Evolutionary conservation across 1,139 yeast genomes (phyloP).

Genomic region (Groenewaldozyma sp.): DNA sequence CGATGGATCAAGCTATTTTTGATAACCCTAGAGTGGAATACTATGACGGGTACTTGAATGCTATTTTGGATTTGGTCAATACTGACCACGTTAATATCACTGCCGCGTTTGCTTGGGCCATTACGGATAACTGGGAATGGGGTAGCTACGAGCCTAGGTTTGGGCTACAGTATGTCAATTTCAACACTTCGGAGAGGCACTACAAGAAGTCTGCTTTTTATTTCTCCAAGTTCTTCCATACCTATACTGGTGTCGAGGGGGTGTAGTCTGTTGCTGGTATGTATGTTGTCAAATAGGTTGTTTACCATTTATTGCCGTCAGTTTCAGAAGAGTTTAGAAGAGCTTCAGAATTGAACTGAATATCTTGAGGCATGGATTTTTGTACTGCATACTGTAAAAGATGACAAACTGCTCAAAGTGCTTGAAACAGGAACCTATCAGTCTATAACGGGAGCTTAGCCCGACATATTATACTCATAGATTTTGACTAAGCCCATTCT

Average conservation of each 20-base stretch:
- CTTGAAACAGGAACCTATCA: too few relatives aligned
- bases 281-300: too few relatives aligned
- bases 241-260: background rate
- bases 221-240: slow-evolving; percentile 12
- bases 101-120: slow-evolving; percentile 31
- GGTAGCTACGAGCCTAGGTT: slow-evolving; percentile 24
- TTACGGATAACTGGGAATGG: slow-evolving; percentile 32
- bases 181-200: slow-evolving; percentile 28
- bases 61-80: slow-evolving; percentile 22
- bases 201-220: slow-evolving; percentile 31
- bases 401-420: too few relatives aligned
- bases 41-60: slow-evolving; percentile 26
- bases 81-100: slow-evolving; percentile 25
- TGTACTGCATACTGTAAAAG: too few relatives aligned
- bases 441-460: too few relatives aligned
- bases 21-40: slow-evolving; percentile 29
- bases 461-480: too few relatives aligned
- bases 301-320: too few relatives aligned
- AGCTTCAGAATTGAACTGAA: too few relatives aligned
- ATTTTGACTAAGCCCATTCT: too few relatives aligned
- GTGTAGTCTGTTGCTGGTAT: too few relatives aligned
- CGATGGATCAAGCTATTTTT: slow-evolving; percentile 23
- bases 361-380: too few relatives aligned
- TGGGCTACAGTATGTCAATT: slow-evolving; percentile 32
- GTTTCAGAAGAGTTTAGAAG: too few relatives aligned